Evolutionary conservation across 1,139 yeast species (phyloP).

Genomic region (Scheffersomyces titani): DNA sequence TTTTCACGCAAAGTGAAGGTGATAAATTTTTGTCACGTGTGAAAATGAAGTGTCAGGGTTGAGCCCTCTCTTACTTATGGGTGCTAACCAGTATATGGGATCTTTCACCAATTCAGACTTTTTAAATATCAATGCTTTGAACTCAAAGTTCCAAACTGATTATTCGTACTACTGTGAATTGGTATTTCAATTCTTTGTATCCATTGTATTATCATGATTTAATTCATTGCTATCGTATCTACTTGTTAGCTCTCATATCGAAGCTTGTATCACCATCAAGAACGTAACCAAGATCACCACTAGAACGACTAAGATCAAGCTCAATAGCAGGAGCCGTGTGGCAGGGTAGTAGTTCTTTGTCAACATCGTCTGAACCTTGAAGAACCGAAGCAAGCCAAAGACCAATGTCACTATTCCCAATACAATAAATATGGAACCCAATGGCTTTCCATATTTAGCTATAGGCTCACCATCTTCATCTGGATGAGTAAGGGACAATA

Average conservation of each 20-base stretch:
- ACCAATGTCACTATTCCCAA: slow-evolving; percentile 38
- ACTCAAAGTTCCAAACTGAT: not conserved
- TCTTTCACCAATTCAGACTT: not conserved
- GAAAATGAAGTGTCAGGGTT: slow-evolving; percentile 2
- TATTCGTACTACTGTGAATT: not conserved
- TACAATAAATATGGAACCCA: slow-evolving; percentile 36
- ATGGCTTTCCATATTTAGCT: slow-evolving; percentile 33
- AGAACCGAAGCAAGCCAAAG: slow-evolving; percentile 35
- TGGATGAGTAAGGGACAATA: slow-evolving; percentile 8
- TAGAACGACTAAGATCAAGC: slow-evolving; percentile 32
- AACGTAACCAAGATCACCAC: slow-evolving; percentile 18
- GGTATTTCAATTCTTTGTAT: not conserved
- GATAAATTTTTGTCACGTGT: slow-evolving; percentile 1
- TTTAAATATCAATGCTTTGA: not conserved
- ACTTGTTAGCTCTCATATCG: not conserved
- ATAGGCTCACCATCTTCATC: slow-evolving; percentile 6
- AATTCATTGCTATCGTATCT: not conserved
- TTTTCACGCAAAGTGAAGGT: not conserved
- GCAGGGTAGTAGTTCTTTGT: slow-evolving; percentile 53
- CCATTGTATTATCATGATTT: not conserved
- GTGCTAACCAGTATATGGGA: not conserved
- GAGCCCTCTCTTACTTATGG: slow-evolving; percentile 2
- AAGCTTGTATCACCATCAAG: slow-evolving; percentile 11
- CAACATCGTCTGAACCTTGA: slow-evolving; percentile 44
- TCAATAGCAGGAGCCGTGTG: slow-evolving; percentile 22